phyloP scores from a whole-genome alignment of 768 basidiomycete genomes.

The Suillus bovinus region DNA sequence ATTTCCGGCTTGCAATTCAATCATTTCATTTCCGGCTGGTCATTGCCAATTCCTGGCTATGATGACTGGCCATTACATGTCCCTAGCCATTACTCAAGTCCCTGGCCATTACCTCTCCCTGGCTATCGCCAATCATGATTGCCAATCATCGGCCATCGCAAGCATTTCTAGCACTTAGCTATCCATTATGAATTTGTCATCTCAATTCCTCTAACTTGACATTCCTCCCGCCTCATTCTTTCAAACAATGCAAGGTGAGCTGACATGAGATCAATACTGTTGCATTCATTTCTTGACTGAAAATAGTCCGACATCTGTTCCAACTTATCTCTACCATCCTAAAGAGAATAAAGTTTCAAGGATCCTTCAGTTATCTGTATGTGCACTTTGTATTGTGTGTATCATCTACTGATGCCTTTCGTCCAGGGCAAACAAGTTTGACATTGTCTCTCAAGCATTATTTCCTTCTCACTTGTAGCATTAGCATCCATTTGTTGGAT shows the following conservation, averaged over 20 bases:
- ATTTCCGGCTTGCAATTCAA: too few species aligned
- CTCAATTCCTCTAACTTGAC: neutral
- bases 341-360: neutral
- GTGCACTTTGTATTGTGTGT: too few species aligned
- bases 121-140: neutral
- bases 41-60: neutral
- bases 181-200: neutral
- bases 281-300: too few species aligned
- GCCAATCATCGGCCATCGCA: neutral
- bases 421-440: too few species aligned
- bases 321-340: neutral
- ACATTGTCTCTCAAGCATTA: too few species aligned
- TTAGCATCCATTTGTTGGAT: too few species aligned
- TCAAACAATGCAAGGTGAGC: neutral
- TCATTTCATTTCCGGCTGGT: neutral
- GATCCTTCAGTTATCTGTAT: neutral
- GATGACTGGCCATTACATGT: too few species aligned
- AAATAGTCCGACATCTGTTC: neutral
- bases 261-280: neutral
- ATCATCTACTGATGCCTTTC: too few species aligned
- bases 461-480: too few species aligned
- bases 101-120: too few species aligned
- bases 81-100: too few species aligned
- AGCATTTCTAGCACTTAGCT: neutral
- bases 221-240: neutral